Evolutionary conservation across 768 basidiomycete species (phyloP).

Genomic region (Pholiota conissans): DNA sequence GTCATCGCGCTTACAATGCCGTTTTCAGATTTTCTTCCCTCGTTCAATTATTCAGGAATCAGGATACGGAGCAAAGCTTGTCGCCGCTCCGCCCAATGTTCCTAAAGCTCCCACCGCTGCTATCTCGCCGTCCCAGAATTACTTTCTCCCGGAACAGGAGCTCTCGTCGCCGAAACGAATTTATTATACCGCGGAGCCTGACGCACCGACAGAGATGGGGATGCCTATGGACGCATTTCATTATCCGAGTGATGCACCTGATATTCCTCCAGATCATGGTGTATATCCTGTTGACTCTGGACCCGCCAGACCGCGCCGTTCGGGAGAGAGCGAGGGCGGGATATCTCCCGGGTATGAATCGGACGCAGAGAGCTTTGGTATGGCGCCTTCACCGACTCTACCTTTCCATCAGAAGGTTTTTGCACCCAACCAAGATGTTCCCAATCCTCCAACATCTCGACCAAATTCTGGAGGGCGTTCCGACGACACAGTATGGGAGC

Average conservation of each 20-base stretch:
- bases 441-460: slow-evolving; percentile 5
- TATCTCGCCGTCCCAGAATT: slow-evolving; percentile 27
- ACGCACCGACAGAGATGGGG: slow-evolving; percentile 13
- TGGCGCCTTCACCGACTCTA: slow-evolving; percentile 23
- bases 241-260: slow-evolving; percentile 18
- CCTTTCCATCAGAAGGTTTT: slow-evolving; percentile 14
- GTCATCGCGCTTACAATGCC: not conserved
- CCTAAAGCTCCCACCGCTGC: slow-evolving; percentile 28
- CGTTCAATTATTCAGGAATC: slow-evolving; percentile 66
- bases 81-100: slow-evolving; percentile 21
- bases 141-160: slow-evolving; percentile 18
- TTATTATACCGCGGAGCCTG: not conserved
- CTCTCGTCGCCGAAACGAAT: slow-evolving; percentile 14
- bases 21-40: slow-evolving; percentile 70
- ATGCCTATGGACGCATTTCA: slow-evolving; percentile 23
- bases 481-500: slow-evolving; percentile 32
- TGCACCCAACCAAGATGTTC: slow-evolving; percentile 9
- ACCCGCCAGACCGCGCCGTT: slow-evolving; percentile 16
- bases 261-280: slow-evolving; percentile 7
- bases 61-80: slow-evolving; percentile 53
- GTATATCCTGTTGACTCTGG: slow-evolving; percentile 9
- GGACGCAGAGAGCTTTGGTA: slow-evolving; percentile 31
- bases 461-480: slow-evolving; percentile 27
- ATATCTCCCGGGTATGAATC: slow-evolving; percentile 41
- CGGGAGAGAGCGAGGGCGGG: slow-evolving; percentile 25